Base-by-base conservation (phyloP, 2,329 filamentous ascomycete genomes). In the Sarocladium kiliense region DNA sequence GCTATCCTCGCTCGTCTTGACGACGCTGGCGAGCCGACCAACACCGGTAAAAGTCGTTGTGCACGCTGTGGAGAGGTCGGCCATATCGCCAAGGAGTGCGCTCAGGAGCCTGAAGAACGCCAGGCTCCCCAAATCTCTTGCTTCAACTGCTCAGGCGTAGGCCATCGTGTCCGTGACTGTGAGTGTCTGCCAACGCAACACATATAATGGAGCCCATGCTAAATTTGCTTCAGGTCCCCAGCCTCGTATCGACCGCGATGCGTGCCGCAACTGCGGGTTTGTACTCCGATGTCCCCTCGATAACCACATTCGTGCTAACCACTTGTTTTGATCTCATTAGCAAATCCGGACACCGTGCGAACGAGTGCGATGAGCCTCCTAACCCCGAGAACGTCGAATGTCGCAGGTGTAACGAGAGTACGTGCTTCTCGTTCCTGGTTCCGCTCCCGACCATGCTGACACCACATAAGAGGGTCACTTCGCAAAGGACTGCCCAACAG, bases 151-250 rank as follows among this genome's bases (percentile, higher is more conserved):
- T 71, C 77, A 3, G 75, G 78, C 37, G 70, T 75, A 25, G 86
- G 86, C 10, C 87, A 90, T 63, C 85, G 86, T 56, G 71, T 85
- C 53, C 83, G 87, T 53, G 86, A 91, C 61, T 91, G 87, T 84
- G 63, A 69, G 79, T 71, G 54, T 5, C n/a, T 21, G n/a, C 16
- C 7, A 19, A 42, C 37, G 3, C 4, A 16, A 19, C n/a, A n/a
- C n/a, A n/a, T n/a, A 25, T 21, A 21, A 34, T 58, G 25, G 55
- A 34, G 25, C 54, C 19, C 27, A 45, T 26, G 56, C 58, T 62
- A 56, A 60, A 36, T 12, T 44, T n/a, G 4, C 30, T 23, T 14
- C 42, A 83, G 82, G 83, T 62, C 77, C 80, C 3, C 69, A 74
- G n/a, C 80, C 82, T 23, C 81, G 87, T 51, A 70, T 82, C 27